Conservation (phyloP, 1,139 yeast genomes). For the Blastobotrys aristatus region DNA sequence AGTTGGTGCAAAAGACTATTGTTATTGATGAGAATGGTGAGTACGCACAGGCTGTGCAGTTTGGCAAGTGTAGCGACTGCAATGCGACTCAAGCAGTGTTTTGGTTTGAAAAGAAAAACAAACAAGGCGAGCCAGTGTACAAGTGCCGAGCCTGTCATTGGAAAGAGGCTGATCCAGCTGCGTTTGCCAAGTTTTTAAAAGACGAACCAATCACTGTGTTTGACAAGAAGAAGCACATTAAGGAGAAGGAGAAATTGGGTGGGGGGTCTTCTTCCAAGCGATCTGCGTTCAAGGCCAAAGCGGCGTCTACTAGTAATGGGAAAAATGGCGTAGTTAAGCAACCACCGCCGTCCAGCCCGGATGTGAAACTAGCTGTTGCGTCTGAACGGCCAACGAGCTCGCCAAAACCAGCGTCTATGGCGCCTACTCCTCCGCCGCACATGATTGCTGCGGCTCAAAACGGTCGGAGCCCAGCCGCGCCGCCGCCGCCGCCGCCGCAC, state of each 20-base stretch:
- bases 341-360: background rate
- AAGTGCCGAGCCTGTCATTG: conserved; percentile 5
- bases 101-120: conserved; percentile 20
- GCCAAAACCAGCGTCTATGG: background rate
- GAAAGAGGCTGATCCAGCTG: conserved; percentile 5
- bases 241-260: background rate
- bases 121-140: background rate
- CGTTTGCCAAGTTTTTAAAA: conserved; percentile 1
- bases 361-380: background rate
- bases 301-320: background rate
- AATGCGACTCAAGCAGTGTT: conserved; percentile 14
- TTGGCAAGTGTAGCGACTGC: conserved; percentile 19
- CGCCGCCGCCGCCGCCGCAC: background rate
- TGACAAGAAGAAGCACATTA: background rate
- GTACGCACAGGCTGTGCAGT: conserved; percentile 3
- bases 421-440: background rate
- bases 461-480: background rate
- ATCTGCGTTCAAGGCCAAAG: background rate
- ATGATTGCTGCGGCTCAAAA: background rate
- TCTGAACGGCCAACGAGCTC: background rate
- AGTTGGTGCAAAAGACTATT: conserved; percentile 3
- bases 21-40: conserved; percentile 10
- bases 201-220: conserved; percentile 1
- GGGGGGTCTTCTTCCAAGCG: background rate
- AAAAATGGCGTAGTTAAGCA: background rate